Conservation (phyloP, 2,329 filamentous ascomycete genomes). For the Ascocoryne sarcoides region DNA sequence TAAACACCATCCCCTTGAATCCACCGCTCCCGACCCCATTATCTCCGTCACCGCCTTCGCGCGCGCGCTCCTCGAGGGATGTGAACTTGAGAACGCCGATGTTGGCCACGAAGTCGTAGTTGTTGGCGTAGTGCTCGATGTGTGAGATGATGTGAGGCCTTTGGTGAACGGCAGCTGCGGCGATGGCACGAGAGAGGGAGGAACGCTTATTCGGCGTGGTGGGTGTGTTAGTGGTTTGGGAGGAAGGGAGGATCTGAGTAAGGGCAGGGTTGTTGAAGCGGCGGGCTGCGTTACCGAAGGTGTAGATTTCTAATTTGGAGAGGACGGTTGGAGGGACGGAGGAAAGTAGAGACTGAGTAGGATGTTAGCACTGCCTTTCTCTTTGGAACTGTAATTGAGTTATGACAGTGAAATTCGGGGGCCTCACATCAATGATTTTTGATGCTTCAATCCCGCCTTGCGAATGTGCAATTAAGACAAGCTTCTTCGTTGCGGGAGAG, state of each 20-base stretch:
- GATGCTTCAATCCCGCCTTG: conserved; percentile 70
- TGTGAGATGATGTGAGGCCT: conserved; percentile 49
- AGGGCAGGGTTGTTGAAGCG: conserved; percentile 72
- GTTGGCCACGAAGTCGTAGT: conserved; percentile 62
- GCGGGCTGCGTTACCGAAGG: conserved; percentile 70
- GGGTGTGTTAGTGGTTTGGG: not conserved
- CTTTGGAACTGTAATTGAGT: too few species aligned
- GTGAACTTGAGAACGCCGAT: conserved; percentile 67
- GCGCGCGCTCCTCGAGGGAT: not conserved
- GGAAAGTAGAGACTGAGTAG: conserved; percentile 60
- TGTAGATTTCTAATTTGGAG: conserved; percentile 64
- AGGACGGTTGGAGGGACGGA: conserved; percentile 60
- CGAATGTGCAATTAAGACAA: conserved; percentile 67
- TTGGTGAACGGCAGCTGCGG: too few species aligned
- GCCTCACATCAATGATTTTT: conserved; percentile 51
- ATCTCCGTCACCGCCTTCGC: conserved; percentile 22
- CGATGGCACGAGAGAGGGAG: too few species aligned
- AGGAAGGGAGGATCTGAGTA: conserved; percentile 33
- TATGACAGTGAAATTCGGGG: not conserved
- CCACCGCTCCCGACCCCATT: conserved; percentile 15
- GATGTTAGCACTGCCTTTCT: too few species aligned
- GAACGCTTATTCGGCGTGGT: conserved; percentile 3
- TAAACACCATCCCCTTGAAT: conserved; percentile 26
- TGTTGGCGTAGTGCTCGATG: conserved; percentile 75
- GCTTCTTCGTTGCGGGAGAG: conserved; percentile 51